These are phyloP conservation scores for Teunomyces tritomae DNA, from an alignment of 805 yeast species.

Conservation along the genomic window DNA sequence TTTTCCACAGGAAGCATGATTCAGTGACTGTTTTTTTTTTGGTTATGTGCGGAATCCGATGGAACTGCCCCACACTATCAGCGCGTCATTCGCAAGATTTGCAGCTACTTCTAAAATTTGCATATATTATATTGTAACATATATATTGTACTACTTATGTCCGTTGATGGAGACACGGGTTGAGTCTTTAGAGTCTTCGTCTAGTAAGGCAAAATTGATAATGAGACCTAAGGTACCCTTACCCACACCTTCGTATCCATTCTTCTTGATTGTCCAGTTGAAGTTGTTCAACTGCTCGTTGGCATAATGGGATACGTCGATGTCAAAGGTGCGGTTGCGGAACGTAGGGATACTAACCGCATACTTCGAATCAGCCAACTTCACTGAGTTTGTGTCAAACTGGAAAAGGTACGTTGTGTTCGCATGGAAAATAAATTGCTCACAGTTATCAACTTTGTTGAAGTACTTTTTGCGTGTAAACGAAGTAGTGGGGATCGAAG, in stretches of 20 bases:
- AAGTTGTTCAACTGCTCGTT: constrained; percentile 45
- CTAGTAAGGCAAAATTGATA: constrained; percentile 35
- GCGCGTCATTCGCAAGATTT: background rate
- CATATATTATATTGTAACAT: constrained; percentile 1
- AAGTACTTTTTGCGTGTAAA: constrained; percentile 45
- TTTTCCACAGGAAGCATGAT: constrained; percentile 10
- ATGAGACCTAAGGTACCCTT: constrained; percentile 33
- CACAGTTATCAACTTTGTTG: constrained; percentile 35
- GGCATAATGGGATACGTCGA: constrained; percentile 41
- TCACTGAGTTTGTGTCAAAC: constrained; percentile 55
- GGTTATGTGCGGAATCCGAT: constrained; percentile 5
- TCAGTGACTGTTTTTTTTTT: constrained; percentile 18
- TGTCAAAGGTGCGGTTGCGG: constrained; percentile 42
- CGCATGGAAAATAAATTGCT: constrained; percentile 38
- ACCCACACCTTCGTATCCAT: constrained; percentile 32
- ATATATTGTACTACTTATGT: background rate
- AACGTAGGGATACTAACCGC: constrained; percentile 51
- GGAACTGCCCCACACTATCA: background rate
- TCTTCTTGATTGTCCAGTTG: constrained; percentile 43
- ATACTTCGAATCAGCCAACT: constrained; percentile 49
- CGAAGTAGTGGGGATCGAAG: constrained; percentile 31
- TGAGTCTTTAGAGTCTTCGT: constrained; percentile 21
- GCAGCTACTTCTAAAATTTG: background rate
- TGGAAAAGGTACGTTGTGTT: constrained; percentile 43
- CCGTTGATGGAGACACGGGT: background rate